These are phyloP conservation scores for Mortierella sp. DNA, from an alignment of 371 early-diverging fungal species.

Conservation along the genomic window DNA sequence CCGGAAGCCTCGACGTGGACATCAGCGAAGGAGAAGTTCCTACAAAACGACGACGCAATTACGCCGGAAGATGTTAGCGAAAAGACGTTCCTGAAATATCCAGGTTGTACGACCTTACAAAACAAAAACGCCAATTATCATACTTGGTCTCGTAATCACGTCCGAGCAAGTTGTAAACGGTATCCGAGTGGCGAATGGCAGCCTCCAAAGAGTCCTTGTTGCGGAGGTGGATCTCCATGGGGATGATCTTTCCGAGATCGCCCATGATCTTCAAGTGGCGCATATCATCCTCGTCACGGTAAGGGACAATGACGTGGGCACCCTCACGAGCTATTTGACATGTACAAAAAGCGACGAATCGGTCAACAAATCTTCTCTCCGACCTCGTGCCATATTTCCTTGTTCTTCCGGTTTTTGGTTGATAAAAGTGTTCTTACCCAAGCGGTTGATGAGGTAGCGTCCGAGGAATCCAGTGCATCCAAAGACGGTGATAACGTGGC, in stretches of 20 bases:
- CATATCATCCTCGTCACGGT: constrained; percentile 89
- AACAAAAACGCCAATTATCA: background rate
- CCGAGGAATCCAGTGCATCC: constrained; percentile 98
- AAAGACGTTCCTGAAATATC: background rate
- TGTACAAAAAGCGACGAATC: background rate
- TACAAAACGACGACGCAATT: constrained; percentile 32
- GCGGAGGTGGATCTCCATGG: constrained; percentile 91
- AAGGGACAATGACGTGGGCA: constrained; percentile 93
- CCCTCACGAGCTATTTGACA: constrained; percentile 73
- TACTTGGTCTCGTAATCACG: constrained; percentile 93
- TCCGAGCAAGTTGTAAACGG: constrained; percentile 95
- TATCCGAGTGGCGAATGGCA: constrained; percentile 93
- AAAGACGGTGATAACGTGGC: constrained; percentile 95
- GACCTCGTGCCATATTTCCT: background rate
- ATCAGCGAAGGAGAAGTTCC: constrained; percentile 91
- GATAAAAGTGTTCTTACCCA: constrained; percentile 68
- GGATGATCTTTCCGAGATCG: constrained; percentile 95
- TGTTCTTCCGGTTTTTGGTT: background rate
- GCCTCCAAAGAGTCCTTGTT: constrained; percentile 88
- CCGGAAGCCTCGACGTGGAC: constrained; percentile 92
- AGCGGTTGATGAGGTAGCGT: constrained; percentile 92
- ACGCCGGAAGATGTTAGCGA: background rate
- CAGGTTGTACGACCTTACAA: too few relatives aligned
- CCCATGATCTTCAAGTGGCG: constrained; percentile 94
- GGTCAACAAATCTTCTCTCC: background rate